Base-by-base conservation (phyloP, 306 rosid species). In the Glycine latifolia region DNA sequence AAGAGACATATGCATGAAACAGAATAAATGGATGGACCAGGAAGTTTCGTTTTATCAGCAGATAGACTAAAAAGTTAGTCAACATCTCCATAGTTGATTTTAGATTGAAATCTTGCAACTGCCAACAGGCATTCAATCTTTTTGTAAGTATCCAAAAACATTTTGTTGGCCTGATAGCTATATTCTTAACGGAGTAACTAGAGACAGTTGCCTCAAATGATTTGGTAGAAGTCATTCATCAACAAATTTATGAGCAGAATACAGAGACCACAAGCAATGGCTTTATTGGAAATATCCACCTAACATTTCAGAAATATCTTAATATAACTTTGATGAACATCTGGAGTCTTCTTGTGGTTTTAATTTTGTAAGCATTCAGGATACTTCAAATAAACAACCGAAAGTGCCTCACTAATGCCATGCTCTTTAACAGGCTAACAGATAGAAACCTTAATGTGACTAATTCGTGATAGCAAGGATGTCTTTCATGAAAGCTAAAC, bases 31-130 rank as follows among this genome's bases (percentile, higher is more conserved):
- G 17, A 58, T 14, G 13, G 43, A 67, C n/a, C 75, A 13, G 7
- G 31, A 26, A 26, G 31, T 26, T 26, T 26, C 31, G 0, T 26
- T 26, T 26, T 26, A 26, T 26, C 31, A 26, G 31, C 31, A 26
- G 31, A 26, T 26, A 1, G 31, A 26, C 31, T 2, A 26, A 26
- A 53, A 54, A 61, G 6, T 37, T 65, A 66, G 54, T 50, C 66
- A 53, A 53, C n/a, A 39, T 54, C 20, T 54, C 75, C 75, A 67
- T 14, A 68, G 26, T 20, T 78, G 75, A 53, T 26, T 78, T 15
- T 46, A 2, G 10, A 54, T 3, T 68, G 68, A 67, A 54, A 55
- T 43, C 60, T 43, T 55, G 9, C 35, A 67, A 55, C 58, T 54
- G 12, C 50, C n/a, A 26, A 56, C 5, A 3, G 37, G 39, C 52